Evolutionary conservation across 108 stramenopile genomes (phyloP).

Genomic region (Skeletonema potamos): DNA sequence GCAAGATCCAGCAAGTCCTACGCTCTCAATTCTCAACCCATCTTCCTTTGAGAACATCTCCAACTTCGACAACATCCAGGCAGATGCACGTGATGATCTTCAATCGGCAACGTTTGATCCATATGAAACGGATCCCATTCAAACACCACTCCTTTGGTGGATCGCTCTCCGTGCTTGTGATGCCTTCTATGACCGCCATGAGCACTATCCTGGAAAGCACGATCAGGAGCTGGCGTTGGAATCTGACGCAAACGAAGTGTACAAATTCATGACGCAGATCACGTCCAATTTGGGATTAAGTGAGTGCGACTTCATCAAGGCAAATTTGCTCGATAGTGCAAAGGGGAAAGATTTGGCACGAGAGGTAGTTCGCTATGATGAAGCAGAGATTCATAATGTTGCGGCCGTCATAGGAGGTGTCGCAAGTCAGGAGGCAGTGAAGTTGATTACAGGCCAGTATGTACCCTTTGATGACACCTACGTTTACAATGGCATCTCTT

Average conservation of each 20-base stretch:
- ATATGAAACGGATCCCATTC: slow-evolving; percentile 69
- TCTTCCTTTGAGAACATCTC: neutral
- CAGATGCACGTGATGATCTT: slow-evolving; percentile 49
- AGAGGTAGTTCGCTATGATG: slow-evolving; percentile 87
- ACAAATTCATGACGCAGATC: slow-evolving; percentile 49
- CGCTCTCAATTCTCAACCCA: slow-evolving; percentile 8
- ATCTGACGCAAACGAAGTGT: slow-evolving; percentile 57
- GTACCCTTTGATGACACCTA: slow-evolving; percentile 88
- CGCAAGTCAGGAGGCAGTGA: slow-evolving; percentile 95
- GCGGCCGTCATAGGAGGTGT: slow-evolving; percentile 91
- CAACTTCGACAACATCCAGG: slow-evolving; percentile 27
- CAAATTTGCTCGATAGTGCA: slow-evolving; percentile 19
- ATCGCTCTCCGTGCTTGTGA: slow-evolving; percentile 80
- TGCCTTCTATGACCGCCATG: slow-evolving; percentile 59
- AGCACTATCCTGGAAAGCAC: slow-evolving; percentile 75
- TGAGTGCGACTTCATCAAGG: slow-evolving; percentile 50
- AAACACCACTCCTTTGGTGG: slow-evolving; percentile 84
- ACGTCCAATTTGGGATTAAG: slow-evolving; percentile 43
- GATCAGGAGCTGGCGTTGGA: slow-evolving; percentile 52
- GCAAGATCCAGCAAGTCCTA: slow-evolving; percentile 38
- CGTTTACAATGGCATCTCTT: slow-evolving; percentile 95
- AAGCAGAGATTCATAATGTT: slow-evolving; percentile 87
- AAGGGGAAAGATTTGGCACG: slow-evolving; percentile 51
- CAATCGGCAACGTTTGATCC: slow-evolving; percentile 55
- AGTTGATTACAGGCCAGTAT: slow-evolving; percentile 93